Conservation (phyloP, 176 grass and related monocot species). For the Zizania latifolia region DNA sequence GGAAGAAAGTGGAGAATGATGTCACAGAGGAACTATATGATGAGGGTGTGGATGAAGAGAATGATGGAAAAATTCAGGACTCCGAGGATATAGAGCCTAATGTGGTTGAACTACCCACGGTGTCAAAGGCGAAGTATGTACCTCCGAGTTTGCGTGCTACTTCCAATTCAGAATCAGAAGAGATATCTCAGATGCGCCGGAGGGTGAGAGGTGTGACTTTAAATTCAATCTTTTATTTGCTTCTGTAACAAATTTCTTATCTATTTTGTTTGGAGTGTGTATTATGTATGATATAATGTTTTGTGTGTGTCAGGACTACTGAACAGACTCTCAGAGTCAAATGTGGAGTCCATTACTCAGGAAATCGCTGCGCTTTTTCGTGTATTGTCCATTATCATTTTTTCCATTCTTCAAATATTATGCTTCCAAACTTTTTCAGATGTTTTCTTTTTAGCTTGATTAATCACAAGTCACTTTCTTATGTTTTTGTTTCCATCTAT, state of each 20-base stretch:
- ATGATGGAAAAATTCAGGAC: conserved; percentile 8
- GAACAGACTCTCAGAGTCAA: conserved; percentile 74
- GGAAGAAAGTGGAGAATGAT: conserved; percentile 38
- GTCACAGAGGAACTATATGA: conserved; percentile 6
- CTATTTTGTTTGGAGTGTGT: background rate
- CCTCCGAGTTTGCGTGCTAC: conserved; percentile 44
- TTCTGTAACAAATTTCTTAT: conserved; percentile 6
- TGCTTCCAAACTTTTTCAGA: conserved; percentile 5
- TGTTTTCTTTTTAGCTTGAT: conserved; percentile 2
- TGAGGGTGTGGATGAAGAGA: conserved; percentile 22
- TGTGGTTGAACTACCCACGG: conserved; percentile 23
- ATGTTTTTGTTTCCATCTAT: conserved; percentile 14
- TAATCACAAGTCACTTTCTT: background rate
- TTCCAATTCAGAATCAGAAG: conserved; percentile 65
- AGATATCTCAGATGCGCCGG: conserved; percentile 48
- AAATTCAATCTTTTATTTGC: background rate
- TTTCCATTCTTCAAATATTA: conserved; percentile 9
- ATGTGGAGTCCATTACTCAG: conserved; percentile 81
- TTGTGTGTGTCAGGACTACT: conserved; percentile 59
- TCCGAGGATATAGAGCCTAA: conserved; percentile 28
- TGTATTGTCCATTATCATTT: conserved; percentile 29
- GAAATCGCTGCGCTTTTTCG: conserved; percentile 68
- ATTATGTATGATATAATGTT: conserved; percentile 14
- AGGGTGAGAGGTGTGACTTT: conserved; percentile 60
- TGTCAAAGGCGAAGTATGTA: conserved; percentile 58